A percentile compares a stretch with the other conserved stretches of the same genome.
Evolutionary conservation across 2,329 filamentous ascomycete species (phyloP).

Genomic region (Erysiphe pulchra): DNA sequence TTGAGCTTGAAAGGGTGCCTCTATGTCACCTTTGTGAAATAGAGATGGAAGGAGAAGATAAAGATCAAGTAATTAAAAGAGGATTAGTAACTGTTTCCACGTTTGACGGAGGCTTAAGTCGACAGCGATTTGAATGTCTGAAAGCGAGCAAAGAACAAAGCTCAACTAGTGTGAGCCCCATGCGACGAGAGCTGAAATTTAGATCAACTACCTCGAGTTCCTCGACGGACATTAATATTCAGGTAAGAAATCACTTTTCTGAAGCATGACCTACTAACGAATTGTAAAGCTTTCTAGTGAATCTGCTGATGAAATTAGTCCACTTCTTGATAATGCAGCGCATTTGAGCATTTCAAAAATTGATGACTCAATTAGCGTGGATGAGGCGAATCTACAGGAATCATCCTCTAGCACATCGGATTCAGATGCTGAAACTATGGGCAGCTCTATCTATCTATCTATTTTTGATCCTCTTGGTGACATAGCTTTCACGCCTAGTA

Average conservation of each 20-base stretch:
- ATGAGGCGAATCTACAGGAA: no score
- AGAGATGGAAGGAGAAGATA: slow-evolving; percentile 13
- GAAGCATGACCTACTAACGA: no score
- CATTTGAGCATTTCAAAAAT: no score
- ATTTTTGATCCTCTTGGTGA: slow-evolving; percentile 22
- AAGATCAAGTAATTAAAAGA: slow-evolving; percentile 15
- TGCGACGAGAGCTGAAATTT: no score
- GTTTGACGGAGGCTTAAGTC: slow-evolving; percentile 22
- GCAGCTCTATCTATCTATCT: slow-evolving; percentile 20
- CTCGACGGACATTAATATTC: no score
- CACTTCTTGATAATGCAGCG: no score
- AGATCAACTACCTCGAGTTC: no score
- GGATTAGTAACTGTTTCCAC: slow-evolving; percentile 19
- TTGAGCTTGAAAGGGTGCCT: slow-evolving; percentile 22
- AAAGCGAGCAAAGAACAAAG: not conserved
- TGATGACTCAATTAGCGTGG: no score
- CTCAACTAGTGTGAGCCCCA: not conserved
- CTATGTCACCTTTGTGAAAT: slow-evolving; percentile 23
- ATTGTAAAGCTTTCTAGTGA: no score
- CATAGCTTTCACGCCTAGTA: slow-evolving; percentile 21
- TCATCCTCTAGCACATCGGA: not conserved
- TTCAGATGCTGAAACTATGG: not conserved
- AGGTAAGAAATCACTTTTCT: no score
- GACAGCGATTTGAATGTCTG: slow-evolving; percentile 17
- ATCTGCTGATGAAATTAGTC: no score